phyloP scores from a whole-genome alignment of 257 asterid species.

The Vinca minor region DNA sequence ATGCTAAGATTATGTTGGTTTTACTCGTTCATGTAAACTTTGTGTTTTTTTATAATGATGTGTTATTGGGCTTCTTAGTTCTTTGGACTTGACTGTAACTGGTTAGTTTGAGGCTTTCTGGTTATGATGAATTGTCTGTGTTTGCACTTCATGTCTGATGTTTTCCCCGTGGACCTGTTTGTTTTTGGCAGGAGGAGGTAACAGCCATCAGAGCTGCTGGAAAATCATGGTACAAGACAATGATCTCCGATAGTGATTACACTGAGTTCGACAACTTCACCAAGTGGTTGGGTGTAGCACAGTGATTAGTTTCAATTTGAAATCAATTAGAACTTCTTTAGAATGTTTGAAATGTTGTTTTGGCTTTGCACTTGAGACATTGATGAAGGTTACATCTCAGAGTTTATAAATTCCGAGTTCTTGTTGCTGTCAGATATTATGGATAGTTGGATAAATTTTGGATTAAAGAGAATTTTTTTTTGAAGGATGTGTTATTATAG shows the following conservation, averaged over 20 bases:
- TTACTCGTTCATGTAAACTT: no score
- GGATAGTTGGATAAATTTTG: constrained; percentile 16
- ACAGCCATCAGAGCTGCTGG: constrained; percentile 52
- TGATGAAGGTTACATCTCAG: not conserved
- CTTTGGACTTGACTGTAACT: no score
- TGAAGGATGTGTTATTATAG: constrained; percentile 4
- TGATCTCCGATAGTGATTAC: constrained; percentile 80
- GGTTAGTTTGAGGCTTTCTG: no score
- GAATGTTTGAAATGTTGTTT: constrained; percentile 7
- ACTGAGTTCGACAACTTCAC: constrained; percentile 74
- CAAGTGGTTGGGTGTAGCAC: constrained; percentile 76
- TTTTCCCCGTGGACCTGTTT: not conserved
- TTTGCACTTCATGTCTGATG: not conserved
- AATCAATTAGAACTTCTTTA: constrained; percentile 16
- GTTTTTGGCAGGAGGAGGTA: constrained; percentile 65
- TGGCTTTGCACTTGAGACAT: not conserved
- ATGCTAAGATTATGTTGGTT: no score
- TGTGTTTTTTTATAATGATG: no score
- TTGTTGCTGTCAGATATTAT: constrained; percentile 10
- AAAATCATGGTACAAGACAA: constrained; percentile 72
- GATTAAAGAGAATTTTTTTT: constrained; percentile 15
- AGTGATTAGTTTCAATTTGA: constrained; percentile 30
- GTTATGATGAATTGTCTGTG: not conserved
- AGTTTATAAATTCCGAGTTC: not conserved
- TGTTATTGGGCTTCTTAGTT: no score